phyloP scores from a whole-genome alignment of 2,329 filamentous ascomycete genomes.

The Penicillium brevicompactum region DNA sequence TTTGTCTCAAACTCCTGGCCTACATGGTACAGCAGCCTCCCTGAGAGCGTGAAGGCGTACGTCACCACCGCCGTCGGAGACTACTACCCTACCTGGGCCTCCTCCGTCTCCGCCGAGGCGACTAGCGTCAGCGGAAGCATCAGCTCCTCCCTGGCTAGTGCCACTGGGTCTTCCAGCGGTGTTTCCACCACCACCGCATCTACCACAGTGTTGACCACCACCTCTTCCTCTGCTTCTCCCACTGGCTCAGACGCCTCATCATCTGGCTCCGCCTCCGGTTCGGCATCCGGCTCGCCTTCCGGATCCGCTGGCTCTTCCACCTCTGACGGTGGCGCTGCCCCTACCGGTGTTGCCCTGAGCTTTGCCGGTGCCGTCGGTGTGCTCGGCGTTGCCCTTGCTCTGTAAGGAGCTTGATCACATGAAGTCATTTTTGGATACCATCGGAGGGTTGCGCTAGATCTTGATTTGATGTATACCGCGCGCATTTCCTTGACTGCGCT shows the following conservation, averaged over 20 bases:
- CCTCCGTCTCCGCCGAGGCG: neutral
- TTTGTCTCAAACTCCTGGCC: slow-evolving; percentile 16
- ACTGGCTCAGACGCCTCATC: slow-evolving; percentile 3
- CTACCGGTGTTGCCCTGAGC: slow-evolving; percentile 16
- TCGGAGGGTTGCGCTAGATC: too few species aligned
- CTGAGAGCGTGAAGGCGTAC: slow-evolving; percentile 15
- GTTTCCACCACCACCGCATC: neutral
- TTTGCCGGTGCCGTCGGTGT: slow-evolving; percentile 21
- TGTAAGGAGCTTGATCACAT: neutral
- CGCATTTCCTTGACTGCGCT: too few species aligned
- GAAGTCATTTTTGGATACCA: too few species aligned
- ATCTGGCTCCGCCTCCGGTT: slow-evolving; percentile 1
- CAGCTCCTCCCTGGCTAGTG: neutral
- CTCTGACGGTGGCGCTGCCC: slow-evolving; percentile 15
- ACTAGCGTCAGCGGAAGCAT: neutral
- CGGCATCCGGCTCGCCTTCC: neutral
- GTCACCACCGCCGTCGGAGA: slow-evolving; percentile 12
- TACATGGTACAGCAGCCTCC: slow-evolving; percentile 19
- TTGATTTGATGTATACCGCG: neutral
- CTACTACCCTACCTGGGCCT: slow-evolving; percentile 6
- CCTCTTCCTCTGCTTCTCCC: slow-evolving; percentile 4
- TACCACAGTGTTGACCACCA: neutral
- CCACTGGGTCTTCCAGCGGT: neutral
- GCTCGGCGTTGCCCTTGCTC: slow-evolving; percentile 21
- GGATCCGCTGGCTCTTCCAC: slow-evolving; percentile 10